These are phyloP conservation scores for Coriolopsis trogii DNA, from an alignment of 1,284 basidiomycete genomes.

Conservation along the genomic window DNA sequence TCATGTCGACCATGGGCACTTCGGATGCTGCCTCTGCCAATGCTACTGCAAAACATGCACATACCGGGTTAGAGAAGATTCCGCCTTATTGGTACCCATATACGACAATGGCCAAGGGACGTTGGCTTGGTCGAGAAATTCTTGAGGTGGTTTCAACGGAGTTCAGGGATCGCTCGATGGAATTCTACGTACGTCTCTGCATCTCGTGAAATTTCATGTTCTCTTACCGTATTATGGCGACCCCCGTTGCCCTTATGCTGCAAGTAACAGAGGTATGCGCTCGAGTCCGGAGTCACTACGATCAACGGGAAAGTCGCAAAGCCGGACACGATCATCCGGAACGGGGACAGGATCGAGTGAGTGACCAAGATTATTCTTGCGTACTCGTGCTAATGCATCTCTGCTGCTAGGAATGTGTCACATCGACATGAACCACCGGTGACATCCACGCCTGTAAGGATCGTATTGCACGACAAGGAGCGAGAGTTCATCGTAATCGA, in stretches of 20 bases:
- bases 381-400: background rate
- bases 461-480: slow-evolving; percentile 79
- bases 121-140: slow-evolving; percentile 87
- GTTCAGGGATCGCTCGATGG: slow-evolving; percentile 88
- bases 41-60: background rate
- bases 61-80: slow-evolving; percentile 65
- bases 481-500: slow-evolving; percentile 90
- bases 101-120: slow-evolving; percentile 89
- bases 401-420: slow-evolving; percentile 80
- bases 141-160: slow-evolving; percentile 88
- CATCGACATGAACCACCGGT: slow-evolving; percentile 97
- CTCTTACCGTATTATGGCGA: background rate
- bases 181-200: slow-evolving; percentile 82
- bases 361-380: slow-evolving; percentile 30
- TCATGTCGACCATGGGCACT: slow-evolving; percentile 19
- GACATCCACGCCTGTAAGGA: slow-evolving; percentile 82
- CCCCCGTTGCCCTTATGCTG: background rate
- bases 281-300: slow-evolving; percentile 93
- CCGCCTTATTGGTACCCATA: slow-evolving; percentile 84
- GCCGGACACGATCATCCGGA: slow-evolving; percentile 79
- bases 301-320: slow-evolving; percentile 87
- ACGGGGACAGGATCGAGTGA: slow-evolving; percentile 91
- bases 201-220: background rate
- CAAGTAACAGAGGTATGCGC: slow-evolving; percentile 77
- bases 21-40: background rate